A percentile compares a stretch with the other conserved stretches of the same genome.
Conservation (phyloP, 2,329 filamentous ascomycete species). For the Waltergamsia citrina region DNA sequence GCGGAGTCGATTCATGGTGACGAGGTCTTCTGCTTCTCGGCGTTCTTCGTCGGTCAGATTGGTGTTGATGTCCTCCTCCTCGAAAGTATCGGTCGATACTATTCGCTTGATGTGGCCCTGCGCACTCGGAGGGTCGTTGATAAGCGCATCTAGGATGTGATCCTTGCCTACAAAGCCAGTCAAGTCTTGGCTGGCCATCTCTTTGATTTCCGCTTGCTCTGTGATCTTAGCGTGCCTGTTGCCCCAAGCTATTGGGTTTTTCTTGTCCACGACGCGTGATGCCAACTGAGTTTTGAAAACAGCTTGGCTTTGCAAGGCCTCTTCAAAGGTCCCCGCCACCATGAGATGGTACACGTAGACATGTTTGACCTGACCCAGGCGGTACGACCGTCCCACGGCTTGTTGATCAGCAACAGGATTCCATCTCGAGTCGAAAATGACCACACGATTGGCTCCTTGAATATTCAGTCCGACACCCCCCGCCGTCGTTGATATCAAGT, state of each 20-base stretch:
- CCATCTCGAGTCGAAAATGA: conserved; percentile 77
- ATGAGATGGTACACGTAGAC: conserved; percentile 82
- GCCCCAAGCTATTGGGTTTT: conserved; percentile 61
- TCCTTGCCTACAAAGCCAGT: conserved; percentile 52
- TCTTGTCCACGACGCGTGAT: conserved; percentile 73
- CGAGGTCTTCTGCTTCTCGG: conserved; percentile 37
- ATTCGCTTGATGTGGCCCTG: conserved; percentile 25
- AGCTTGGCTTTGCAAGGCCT: conserved; percentile 60
- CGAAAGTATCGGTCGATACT: conserved; percentile 62
- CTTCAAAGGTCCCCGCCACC: conserved; percentile 71
- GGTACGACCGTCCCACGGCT: conserved; percentile 77
- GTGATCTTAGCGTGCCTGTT: conserved; percentile 47
- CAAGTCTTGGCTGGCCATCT: conserved; percentile 41
- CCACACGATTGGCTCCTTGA: conserved; percentile 71
- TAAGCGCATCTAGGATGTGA: conserved; percentile 41
- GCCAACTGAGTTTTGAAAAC: conserved; percentile 79
- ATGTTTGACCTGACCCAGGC: conserved; percentile 69
- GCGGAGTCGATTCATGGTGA: conserved; percentile 19
- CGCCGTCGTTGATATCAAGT: conserved; percentile 75
- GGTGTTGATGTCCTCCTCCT: conserved; percentile 52
- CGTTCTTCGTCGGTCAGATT: conserved; percentile 51
- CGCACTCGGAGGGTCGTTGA: conserved; percentile 20
- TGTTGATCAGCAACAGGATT: conserved; percentile 79
- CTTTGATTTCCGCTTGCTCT: conserved; percentile 44
- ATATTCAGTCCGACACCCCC: conserved; percentile 82